Conservation (phyloP, 164 flowering plant species). For the Nymphaea colorata region DNA sequence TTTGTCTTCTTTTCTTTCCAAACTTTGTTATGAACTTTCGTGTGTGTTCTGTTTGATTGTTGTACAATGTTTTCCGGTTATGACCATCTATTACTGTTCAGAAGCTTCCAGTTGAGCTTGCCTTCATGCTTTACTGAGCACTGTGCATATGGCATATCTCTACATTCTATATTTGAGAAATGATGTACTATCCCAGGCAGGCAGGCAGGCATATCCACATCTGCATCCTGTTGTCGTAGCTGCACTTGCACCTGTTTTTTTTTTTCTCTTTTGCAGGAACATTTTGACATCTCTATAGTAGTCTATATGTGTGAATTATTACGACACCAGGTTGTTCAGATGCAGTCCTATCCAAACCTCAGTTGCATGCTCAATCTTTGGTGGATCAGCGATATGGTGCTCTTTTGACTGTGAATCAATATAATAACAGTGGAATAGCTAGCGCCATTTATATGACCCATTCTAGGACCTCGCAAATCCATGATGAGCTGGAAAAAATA, state of each 20-base stretch:
- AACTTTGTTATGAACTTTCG: no score
- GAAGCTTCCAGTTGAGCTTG: no score
- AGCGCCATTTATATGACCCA: not conserved
- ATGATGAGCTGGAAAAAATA: conserved; percentile 53
- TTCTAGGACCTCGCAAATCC: not conserved
- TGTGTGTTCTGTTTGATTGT: no score
- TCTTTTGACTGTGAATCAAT: not conserved
- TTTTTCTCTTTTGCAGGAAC: not conserved
- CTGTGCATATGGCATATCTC: not conserved
- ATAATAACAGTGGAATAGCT: not conserved
- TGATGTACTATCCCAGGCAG: not conserved
- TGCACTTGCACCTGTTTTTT: not conserved
- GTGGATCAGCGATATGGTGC: not conserved
- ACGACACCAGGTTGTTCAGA: not conserved
- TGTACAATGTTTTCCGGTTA: no score
- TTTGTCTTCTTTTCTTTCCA: no score
- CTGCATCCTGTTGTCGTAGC: no score
- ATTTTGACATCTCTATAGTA: not conserved
- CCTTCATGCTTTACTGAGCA: no score
- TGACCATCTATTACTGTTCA: no score
- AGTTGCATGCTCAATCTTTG: not conserved
- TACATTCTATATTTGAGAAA: not conserved
- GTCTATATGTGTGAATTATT: not conserved
- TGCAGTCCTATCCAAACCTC: not conserved
- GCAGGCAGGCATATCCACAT: no score